Evolutionary conservation across 257 asterid species (phyloP).

Genomic region (Ligustrum vulgare): DNA sequence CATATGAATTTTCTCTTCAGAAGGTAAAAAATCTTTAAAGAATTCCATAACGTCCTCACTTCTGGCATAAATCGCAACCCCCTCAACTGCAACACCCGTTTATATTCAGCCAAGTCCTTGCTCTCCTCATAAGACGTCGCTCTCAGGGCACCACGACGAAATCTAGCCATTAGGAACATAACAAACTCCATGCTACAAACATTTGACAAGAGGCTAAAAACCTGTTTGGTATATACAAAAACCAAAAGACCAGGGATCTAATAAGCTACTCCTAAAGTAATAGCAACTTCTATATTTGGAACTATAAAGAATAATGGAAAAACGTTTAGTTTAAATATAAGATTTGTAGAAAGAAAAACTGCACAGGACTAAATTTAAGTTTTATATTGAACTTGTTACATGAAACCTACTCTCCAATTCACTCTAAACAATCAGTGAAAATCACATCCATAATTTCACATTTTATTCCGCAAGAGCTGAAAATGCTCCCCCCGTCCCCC

Average conservation of each 20-base stretch:
- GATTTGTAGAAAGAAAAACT: not conserved
- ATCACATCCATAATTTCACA: no score
- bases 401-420: not conserved
- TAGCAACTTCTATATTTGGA: not conserved
- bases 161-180: not conserved
- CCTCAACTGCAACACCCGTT: conserved; percentile 79
- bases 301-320: not conserved
- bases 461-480: not conserved
- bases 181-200: not conserved
- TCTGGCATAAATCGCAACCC: conserved; percentile 81
- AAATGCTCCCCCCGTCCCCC: not conserved
- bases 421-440: not conserved
- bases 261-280: not conserved
- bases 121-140: conserved; percentile 69
- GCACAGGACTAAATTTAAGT: not conserved
- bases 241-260: not conserved
- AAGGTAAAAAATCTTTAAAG: conserved; percentile 67
- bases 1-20: conserved; percentile 72
- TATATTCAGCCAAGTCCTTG: conserved; percentile 77
- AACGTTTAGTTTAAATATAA: not conserved
- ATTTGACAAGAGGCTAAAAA: not conserved
- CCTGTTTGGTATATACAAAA: not conserved
- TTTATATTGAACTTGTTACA: no score
- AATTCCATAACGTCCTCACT: conserved; percentile 71
- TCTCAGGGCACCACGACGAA: conserved; percentile 55